A percentile compares a stretch with the other conserved stretches of the same genome.
Conservation (phyloP, 1,284 basidiomycete species). For the Leccinum pallidistipes region DNA sequence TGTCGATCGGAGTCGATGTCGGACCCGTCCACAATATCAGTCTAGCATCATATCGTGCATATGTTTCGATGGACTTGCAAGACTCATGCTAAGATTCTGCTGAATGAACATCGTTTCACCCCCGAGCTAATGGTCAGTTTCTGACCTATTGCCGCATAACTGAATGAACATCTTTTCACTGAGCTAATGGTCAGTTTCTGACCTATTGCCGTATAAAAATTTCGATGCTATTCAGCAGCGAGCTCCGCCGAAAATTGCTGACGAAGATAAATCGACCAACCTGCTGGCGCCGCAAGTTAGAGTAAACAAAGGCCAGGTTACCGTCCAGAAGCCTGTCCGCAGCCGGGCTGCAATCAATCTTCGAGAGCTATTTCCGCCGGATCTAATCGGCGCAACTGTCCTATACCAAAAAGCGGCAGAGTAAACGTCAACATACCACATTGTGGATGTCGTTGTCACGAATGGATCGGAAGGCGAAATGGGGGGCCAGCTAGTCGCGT, state of each 20-base stretch:
- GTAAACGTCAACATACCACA: slow-evolving; percentile 14
- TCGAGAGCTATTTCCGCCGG: slow-evolving; percentile 27
- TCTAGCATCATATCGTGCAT: not conserved
- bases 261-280: not conserved
- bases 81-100: not conserved
- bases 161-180: not conserved
- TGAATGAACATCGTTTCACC: not conserved
- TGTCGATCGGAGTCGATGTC: slow-evolving; percentile 15
- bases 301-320: slow-evolving; percentile 11
- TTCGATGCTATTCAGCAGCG: not conserved
- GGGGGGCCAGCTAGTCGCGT: slow-evolving; percentile 3
- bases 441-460: slow-evolving; percentile 5
- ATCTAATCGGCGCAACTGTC: slow-evolving; percentile 25
- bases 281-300: not conserved
- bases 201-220: not conserved
- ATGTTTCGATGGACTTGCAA: not conserved
- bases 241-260: slow-evolving; percentile 1
- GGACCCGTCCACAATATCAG: not conserved
- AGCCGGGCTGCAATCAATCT: slow-evolving; percentile 12
- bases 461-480: slow-evolving; percentile 2
- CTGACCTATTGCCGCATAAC: not conserved
- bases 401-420: slow-evolving; percentile 9
- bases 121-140: not conserved
- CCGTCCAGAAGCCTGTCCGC: slow-evolving; percentile 1
- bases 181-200: not conserved